Base-by-base conservation (phyloP, 192 early-diverging fungal genomes). In the Backusella tuberculispora region DNA sequence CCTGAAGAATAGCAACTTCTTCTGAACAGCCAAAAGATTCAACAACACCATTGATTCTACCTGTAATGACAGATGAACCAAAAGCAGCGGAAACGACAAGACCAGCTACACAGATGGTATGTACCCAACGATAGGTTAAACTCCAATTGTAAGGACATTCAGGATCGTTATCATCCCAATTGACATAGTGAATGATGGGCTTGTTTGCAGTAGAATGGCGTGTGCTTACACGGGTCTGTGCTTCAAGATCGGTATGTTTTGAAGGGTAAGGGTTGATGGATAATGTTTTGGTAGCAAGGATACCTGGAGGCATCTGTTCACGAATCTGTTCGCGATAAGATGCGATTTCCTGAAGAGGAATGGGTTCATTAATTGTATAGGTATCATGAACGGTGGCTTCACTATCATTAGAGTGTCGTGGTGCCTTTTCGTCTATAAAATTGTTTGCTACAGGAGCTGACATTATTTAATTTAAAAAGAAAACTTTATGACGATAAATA, bases 81-180 rank as follows among this genome's bases (percentile, higher is more conserved):
- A 77, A 77, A 8, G 76, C 76, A 68, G 71, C 76, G 56, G 71
- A 77, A 13, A 77, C 71, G 1, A 72, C 76, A 46, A 77, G 65
- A 7, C 41, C 13, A 2, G 76, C 76, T 29, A 77, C 76, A 41
- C 68, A 17, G 34, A 74, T 45, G 13, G 77, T 78, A 41, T 66
- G 50, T 6, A 74, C 24, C 67, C 73, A 78, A 9, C 77, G 72
- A 64, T 69, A 74, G n/a, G 6, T 21, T 24, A 45, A 40, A 10
- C 65, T 63, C 77, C 77, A 78, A 17, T 78, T 78, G 12, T 78
- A 66, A 19, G 77, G 77, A 40, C 73, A 74, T 74, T 78, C 77
- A 43, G 77, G 77, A 19, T 78, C 77, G 21, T 78, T 64, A 10
- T 64, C 73, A 0, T 73, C 67, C 77, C 77, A 78, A 34, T 73